A percentile compares a stretch with the other conserved stretches of the same genome.
Evolutionary conservation across 2,329 filamentous ascomycete species (phyloP).

Genomic region (Colletotrichum euphorbiae): DNA sequence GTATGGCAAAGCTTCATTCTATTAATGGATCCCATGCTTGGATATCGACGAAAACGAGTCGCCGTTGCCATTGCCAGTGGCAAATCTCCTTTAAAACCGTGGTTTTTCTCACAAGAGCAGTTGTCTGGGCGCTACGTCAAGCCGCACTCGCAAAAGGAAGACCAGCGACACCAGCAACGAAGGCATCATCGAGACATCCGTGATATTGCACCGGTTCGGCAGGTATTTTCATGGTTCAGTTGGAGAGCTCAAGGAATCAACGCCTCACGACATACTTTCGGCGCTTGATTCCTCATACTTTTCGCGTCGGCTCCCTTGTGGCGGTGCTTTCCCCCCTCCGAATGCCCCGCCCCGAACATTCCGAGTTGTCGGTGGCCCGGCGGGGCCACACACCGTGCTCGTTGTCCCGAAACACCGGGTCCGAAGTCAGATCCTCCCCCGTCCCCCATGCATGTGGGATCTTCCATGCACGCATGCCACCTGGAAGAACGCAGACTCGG

Average conservation of each 20-base stretch:
- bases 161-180: background rate
- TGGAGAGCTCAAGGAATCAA: too few species aligned
- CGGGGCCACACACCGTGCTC: background rate
- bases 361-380: slow-evolving; percentile 10
- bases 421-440: slow-evolving; percentile 1
- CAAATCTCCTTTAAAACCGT: background rate
- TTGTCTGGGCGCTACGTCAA: background rate
- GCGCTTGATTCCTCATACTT: too few species aligned
- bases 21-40: too few species aligned
- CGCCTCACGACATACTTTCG: too few species aligned
- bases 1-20: too few species aligned
- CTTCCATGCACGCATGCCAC: background rate
- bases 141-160: slow-evolving; percentile 4
- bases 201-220: too few species aligned
- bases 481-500: background rate
- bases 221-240: too few species aligned
- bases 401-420: slow-evolving; percentile 12
- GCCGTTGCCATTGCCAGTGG: too few species aligned
- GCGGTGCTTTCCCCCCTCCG: background rate
- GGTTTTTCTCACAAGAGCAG: background rate
- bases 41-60: too few species aligned
- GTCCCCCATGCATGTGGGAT: background rate
- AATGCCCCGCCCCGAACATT: slow-evolving; percentile 7
- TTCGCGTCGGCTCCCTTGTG: too few species aligned
- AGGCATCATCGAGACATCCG: too few species aligned